Evolutionary conservation across 192 early-diverging fungal species (phyloP).

Genomic region (Phlyctochytrium planicorne): DNA sequence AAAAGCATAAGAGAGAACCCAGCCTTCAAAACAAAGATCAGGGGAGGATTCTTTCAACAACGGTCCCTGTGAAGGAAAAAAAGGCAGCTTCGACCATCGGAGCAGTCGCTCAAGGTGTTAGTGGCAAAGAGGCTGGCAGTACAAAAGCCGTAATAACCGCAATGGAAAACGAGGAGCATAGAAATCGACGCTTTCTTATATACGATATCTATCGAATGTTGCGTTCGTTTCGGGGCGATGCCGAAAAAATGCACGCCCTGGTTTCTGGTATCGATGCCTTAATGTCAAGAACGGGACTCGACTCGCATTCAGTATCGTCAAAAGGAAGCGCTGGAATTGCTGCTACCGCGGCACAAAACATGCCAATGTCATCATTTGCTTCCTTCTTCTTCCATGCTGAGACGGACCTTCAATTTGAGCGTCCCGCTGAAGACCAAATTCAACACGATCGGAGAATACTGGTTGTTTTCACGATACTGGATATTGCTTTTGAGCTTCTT

Average conservation of each 20-base stretch:
- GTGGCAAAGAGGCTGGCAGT: too few species aligned
- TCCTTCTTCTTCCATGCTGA: background rate
- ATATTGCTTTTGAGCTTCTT: slow-evolving; percentile 38
- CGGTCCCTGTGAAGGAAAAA: background rate
- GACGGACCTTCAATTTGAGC: background rate
- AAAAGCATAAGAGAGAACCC: too few species aligned
- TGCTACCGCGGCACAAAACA: too few species aligned
- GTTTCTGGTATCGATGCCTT: background rate
- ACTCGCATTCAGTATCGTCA: too few species aligned
- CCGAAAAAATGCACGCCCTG: slow-evolving; percentile 18
- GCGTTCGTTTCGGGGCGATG: slow-evolving; percentile 11
- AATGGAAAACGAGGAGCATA: slow-evolving; percentile 19
- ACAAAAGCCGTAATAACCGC: background rate
- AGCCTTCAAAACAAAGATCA: too few species aligned
- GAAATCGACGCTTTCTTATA: slow-evolving; percentile 9
- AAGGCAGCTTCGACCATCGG: background rate
- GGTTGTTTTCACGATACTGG: slow-evolving; percentile 27
- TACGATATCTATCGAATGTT: slow-evolving; percentile 16
- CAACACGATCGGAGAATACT: background rate
- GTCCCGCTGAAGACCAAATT: background rate
- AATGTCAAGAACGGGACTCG: slow-evolving; percentile 1
- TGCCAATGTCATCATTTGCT: background rate
- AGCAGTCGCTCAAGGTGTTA: background rate
- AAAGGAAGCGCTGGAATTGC: too few species aligned
- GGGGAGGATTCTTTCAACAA: too few species aligned